phyloP scores from a whole-genome alignment of 2,329 filamentous ascomycete genomes.

The Sordariomycetes sp. region DNA sequence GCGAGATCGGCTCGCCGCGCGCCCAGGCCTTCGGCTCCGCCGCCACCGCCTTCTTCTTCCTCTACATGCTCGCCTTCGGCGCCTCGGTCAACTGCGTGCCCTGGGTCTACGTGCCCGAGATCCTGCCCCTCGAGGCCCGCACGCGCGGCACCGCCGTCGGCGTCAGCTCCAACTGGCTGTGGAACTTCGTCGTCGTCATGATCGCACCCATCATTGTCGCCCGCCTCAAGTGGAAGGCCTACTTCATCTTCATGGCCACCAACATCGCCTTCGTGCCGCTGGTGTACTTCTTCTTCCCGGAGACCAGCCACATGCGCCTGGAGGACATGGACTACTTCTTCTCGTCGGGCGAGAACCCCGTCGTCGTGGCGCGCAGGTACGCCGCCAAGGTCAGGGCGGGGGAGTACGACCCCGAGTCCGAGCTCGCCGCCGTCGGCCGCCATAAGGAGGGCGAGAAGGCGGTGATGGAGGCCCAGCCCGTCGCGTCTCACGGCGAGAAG shows the following conservation, averaged over 20 bases:
- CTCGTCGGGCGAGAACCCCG: slow-evolving; percentile 4
- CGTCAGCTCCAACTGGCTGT: slow-evolving; percentile 48
- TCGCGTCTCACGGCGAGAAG: neutral
- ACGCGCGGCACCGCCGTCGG: slow-evolving; percentile 48
- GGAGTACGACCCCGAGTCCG: neutral
- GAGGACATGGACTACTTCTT: slow-evolving; percentile 43
- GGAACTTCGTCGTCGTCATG: slow-evolving; percentile 55
- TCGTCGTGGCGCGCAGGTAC: neutral
- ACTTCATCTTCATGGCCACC: slow-evolving; percentile 56
- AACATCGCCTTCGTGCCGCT: slow-evolving; percentile 27
- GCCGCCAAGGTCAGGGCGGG: neutral
- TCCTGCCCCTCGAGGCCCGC: slow-evolving; percentile 57
- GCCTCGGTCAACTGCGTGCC: slow-evolving; percentile 37
- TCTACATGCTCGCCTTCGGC: slow-evolving; percentile 50
- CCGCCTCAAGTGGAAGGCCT: slow-evolving; percentile 48
- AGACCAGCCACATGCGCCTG: slow-evolving; percentile 35
- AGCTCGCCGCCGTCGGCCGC: neutral
- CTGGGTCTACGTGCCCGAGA: slow-evolving; percentile 57
- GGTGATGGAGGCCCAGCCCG: neutral
- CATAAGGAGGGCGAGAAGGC: neutral
- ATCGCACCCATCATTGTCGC: slow-evolving; percentile 49
- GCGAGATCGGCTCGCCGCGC: slow-evolving; percentile 21
- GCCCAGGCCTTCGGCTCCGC: slow-evolving; percentile 38
- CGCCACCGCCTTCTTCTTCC: slow-evolving; percentile 57
- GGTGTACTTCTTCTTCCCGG: slow-evolving; percentile 35